These are phyloP conservation scores for Phytophthora sojae DNA, from an alignment of 352 stramenopile species.

Conservation along the genomic window DNA sequence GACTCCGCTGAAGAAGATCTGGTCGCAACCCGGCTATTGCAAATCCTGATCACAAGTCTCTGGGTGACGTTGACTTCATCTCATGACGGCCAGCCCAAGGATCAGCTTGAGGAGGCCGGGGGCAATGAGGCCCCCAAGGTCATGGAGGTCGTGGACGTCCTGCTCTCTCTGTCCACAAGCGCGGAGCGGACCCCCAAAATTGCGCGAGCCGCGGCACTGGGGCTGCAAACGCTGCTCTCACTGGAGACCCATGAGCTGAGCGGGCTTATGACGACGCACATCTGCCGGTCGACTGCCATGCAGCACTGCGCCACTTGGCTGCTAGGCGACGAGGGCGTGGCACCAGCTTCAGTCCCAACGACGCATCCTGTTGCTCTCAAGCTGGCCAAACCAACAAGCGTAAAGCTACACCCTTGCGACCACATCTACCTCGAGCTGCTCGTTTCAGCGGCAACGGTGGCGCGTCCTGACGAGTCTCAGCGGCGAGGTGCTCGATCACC, in stretches of 20 bases:
- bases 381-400: not conserved
- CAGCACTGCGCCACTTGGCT: conserved; percentile 27
- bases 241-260: conserved; percentile 15
- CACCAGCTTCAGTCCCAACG: not conserved
- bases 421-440: conserved; percentile 28
- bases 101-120: conserved; percentile 4
- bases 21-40: conserved; percentile 33
- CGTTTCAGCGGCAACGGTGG: conserved; percentile 17
- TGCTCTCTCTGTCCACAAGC: conserved; percentile 28
- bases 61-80: conserved; percentile 22
- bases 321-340: conserved; percentile 3
- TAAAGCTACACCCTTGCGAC: conserved; percentile 11
- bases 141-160: conserved; percentile 37
- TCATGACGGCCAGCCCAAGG: conserved; percentile 21
- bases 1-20: conserved; percentile 23
- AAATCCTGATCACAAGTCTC: conserved; percentile 36
- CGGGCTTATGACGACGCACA: conserved; percentile 30
- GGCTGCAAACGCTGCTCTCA: conserved; percentile 27
- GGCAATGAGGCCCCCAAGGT: conserved; percentile 17
- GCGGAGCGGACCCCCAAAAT: conserved; percentile 14
- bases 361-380: not conserved
- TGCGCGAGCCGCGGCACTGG: conserved; percentile 18
- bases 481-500: conserved; percentile 20
- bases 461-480: conserved; percentile 15
- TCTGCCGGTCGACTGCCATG: conserved; percentile 28